Conservation (phyloP, 176 grass and related monocot species). For the Zea mays region DNA sequence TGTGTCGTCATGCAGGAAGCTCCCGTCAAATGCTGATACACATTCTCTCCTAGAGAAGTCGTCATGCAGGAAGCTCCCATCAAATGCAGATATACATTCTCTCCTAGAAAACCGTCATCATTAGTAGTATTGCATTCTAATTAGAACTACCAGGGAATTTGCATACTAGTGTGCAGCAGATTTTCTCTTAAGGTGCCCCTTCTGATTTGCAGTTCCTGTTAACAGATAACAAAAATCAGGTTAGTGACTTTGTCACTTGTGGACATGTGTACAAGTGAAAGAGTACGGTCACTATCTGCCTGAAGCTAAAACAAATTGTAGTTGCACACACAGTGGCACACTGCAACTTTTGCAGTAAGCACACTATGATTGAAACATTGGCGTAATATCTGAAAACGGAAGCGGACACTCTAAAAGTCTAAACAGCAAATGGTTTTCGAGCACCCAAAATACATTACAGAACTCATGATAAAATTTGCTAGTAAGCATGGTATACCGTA, state of each 20-base stretch:
- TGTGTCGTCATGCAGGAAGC: not conserved
- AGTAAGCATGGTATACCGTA: not conserved
- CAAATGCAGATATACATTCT: constrained; percentile 13
- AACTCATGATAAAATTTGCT: not conserved
- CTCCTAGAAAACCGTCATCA: not conserved
- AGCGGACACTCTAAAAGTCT: constrained; percentile 4
- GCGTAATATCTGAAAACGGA: not conserved
- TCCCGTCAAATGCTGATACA: constrained; percentile 17
- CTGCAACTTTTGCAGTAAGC: not conserved
- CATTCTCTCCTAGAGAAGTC: not conserved
- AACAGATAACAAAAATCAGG: constrained; percentile 31
- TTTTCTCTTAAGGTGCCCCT: constrained; percentile 35
- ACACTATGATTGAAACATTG: not conserved
- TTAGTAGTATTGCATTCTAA: not conserved
- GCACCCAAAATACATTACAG: not conserved
- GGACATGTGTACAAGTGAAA: not conserved
- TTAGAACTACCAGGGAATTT: constrained; percentile 8
- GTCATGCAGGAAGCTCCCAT: constrained; percentile 16
- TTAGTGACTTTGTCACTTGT: not conserved
- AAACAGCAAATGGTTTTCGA: constrained; percentile 13
- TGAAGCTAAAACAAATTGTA: not conserved
- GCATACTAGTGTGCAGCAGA: not conserved
- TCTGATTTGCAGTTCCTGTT: constrained; percentile 42
- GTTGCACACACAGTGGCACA: not conserved
- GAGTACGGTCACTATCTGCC: not conserved